These are phyloP conservation scores for Silene coronaria DNA, from an alignment of 179 eudicot genomes.

Conservation along the genomic window DNA sequence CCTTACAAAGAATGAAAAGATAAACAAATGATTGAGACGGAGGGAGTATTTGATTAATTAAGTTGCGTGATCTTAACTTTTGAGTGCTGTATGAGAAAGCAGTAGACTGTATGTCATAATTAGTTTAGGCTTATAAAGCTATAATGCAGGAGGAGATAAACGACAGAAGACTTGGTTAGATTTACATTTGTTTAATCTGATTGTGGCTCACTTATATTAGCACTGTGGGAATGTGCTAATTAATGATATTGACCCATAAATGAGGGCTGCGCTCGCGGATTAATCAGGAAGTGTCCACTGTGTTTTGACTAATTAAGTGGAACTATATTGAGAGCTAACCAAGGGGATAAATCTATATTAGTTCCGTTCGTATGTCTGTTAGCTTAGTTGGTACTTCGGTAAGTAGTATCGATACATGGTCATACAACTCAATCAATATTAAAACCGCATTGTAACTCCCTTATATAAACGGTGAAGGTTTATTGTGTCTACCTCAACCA, in stretches of 20 bases:
- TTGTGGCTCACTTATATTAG: constrained; percentile 16
- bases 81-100: constrained; percentile 23
- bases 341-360: background rate
- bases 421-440: too few species aligned
- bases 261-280: constrained; percentile 25
- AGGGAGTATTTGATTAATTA: background rate
- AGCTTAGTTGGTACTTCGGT: too few species aligned
- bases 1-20: too few species aligned
- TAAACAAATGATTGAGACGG: too few species aligned
- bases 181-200: constrained; percentile 3
- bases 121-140: constrained; percentile 1
- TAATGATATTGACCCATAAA: constrained; percentile 29
- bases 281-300: constrained; percentile 31
- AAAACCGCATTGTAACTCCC: too few species aligned
- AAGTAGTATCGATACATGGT: too few species aligned
- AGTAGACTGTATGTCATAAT: constrained; percentile 16
- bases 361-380: too few species aligned
- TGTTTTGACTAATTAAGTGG: constrained; percentile 26
- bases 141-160: constrained; percentile 12
- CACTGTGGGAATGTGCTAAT: constrained; percentile 23
- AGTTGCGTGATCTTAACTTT: constrained; percentile 21
- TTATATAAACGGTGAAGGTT: too few species aligned
- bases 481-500: background rate
- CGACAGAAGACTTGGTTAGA: constrained; percentile 29
- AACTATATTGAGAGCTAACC: constrained; percentile 3